These are phyloP conservation scores for Hymenoscyphus occultus DNA, from an alignment of 2,329 filamentous ascomycete species.

Conservation along the genomic window DNA sequence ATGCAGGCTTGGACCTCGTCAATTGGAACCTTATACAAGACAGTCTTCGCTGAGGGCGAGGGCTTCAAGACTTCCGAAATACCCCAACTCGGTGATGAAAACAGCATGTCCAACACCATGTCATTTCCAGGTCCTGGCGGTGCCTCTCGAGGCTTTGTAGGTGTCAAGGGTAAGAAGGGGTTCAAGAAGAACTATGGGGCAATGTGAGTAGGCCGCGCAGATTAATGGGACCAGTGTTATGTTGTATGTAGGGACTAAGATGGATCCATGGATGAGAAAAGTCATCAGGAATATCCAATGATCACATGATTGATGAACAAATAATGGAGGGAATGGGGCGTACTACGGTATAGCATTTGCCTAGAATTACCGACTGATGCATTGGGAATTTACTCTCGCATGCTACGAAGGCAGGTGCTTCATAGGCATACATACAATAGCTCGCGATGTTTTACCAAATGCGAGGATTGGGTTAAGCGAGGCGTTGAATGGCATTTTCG, in stretches of 20 bases:
- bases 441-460: neutral
- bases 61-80: slow-evolving; percentile 50
- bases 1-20: slow-evolving; percentile 70
- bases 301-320: slow-evolving; percentile 3
- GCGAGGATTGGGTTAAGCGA: neutral
- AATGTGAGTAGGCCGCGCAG: neutral
- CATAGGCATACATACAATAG: neutral
- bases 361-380: neutral
- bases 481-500: neutral
- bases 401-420: neutral
- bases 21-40: slow-evolving; percentile 65
- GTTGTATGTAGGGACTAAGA: neutral
- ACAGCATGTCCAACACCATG: neutral
- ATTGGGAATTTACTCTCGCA: neutral
- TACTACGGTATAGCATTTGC: neutral
- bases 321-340: neutral
- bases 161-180: neutral
- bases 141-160: neutral
- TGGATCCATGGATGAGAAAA: neutral
- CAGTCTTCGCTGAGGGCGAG: slow-evolving; percentile 75
- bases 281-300: neutral
- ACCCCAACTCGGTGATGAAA: slow-evolving; percentile 25
- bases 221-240: neutral
- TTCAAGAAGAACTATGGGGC: neutral
- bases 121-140: neutral